Percentiles rank a stretch among this genome's conserved stretches.
phyloP scores from a whole-genome alignment of 805 yeast genomes.

The Lachancea thermotolerans region DNA sequence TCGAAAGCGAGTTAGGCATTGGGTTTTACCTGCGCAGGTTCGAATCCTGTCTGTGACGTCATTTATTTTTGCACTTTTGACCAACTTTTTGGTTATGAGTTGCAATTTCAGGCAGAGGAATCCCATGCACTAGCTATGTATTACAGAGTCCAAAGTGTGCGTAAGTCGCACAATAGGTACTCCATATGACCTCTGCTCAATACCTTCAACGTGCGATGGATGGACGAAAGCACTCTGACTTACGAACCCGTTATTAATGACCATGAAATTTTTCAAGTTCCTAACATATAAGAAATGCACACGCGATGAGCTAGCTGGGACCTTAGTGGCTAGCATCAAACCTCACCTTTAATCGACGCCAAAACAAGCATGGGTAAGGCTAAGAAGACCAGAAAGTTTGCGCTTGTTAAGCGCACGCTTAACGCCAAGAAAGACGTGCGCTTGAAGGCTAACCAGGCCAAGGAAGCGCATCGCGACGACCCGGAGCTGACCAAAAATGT shows the following conservation, averaged over 20 bases:
- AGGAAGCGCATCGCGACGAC: conserved; percentile 45
- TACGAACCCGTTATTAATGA: background rate
- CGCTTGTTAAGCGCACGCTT: conserved; percentile 79
- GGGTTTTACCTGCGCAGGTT: conserved; percentile 96
- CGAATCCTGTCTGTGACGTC: conserved; percentile 99
- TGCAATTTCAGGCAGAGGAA: too few relatives aligned
- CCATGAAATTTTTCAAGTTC: background rate
- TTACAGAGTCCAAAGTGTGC: too few relatives aligned
- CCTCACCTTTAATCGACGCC: background rate
- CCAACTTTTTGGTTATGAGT: background rate
- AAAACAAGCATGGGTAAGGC: conserved; percentile 77
- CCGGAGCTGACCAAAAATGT: conserved; percentile 67
- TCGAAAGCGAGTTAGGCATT: conserved; percentile 59
- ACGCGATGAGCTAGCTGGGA: conserved; percentile 7
- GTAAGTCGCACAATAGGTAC: too few relatives aligned
- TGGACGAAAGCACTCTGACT: too few relatives aligned
- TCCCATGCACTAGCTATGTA: too few relatives aligned
- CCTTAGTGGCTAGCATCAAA: background rate
- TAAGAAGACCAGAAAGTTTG: conserved; percentile 93
- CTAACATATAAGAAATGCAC: background rate
- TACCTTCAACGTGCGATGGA: too few relatives aligned
- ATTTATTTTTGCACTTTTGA: conserved; percentile 19
- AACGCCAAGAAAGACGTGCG: conserved; percentile 63
- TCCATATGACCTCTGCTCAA: too few relatives aligned
- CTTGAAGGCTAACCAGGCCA: conserved; percentile 37